Evolutionary conservation across 371 early-diverging fungal species (phyloP), one percentile per base, ranked within the genome.

Genomic region (Syncephalastrum monosporum): DNA sequence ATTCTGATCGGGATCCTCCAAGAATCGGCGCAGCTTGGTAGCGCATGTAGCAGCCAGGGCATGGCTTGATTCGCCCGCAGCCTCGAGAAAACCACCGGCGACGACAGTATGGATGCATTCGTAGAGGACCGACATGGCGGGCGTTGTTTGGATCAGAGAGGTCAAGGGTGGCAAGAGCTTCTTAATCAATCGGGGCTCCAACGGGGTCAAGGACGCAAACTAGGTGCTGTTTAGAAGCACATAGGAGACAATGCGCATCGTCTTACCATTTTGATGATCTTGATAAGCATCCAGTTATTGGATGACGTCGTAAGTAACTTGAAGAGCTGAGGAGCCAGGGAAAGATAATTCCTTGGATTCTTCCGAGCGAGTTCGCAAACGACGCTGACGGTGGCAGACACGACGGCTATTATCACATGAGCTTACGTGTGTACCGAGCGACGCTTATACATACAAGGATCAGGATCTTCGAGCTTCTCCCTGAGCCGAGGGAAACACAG

Each of bases 231-330:
- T 17, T 10, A 16, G n/a, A 24, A 42, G 5, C 29, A 47, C 19
- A 13, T 47, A 17, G 19, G 42, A 43, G 42, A 19, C 21, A 6
- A 17, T 27, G 14, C 3, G 17, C 25, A 45, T 33, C 45, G 21
- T 48, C 41, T 57, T 82, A 91, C 93, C 77, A 98, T 74, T 71
- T 98, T 98, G 60, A 96, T 92, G 24, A 97, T 91, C 65, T 98
- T 98, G 74, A 98, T 97, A 23, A 95, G 82, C 92, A 96, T 95
- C 98, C 97, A 98, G 72, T 96, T 96, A 71, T 96, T 97, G 13
- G 83, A 76, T 5, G 93, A 90, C 13, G 90, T 87, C 0, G 91
- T 95, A 56, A 98, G 67, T 46, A 97, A 76, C 7, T 86, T 88
- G 70, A 92, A 98, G 3, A 98, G 79, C 46, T 93, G 92, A 15